Percentiles rank a stretch among this genome's conserved stretches.
phyloP scores from a whole-genome alignment of 2,329 filamentous ascomycete genomes.

The Triangularia verruculosa region DNA sequence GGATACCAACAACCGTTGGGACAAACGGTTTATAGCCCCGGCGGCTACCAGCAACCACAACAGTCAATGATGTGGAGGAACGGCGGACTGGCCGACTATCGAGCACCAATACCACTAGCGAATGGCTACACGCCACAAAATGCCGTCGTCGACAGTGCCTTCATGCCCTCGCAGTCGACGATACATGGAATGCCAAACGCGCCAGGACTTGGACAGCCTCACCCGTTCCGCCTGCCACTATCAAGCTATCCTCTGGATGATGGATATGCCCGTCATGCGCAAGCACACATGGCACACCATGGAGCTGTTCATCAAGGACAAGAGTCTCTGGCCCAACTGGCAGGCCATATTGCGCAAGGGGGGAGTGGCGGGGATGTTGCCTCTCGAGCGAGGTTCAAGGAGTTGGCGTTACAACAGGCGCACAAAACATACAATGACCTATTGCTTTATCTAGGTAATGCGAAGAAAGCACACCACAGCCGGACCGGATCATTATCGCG shows the following conservation, averaged over 20 bases:
- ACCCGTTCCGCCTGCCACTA: slow-evolving; percentile 28
- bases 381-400: slow-evolving; percentile 53
- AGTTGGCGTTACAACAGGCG: slow-evolving; percentile 67
- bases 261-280: slow-evolving; percentile 29
- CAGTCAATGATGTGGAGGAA: slow-evolving; percentile 40
- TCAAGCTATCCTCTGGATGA: slow-evolving; percentile 30
- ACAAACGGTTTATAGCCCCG: slow-evolving; percentile 41
- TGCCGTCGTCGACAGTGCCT: slow-evolving; percentile 33
- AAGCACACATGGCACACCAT: slow-evolving; percentile 26
- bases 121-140: slow-evolving; percentile 37
- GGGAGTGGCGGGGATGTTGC: slow-evolving; percentile 25
- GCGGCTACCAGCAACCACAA: slow-evolving; percentile 31
- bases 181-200: slow-evolving; percentile 26
- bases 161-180: slow-evolving; percentile 32
- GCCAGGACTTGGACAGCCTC: slow-evolving; percentile 27
- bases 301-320: slow-evolving; percentile 26
- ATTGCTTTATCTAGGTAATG: slow-evolving; percentile 60
- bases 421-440: slow-evolving; percentile 71
- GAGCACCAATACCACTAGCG: slow-evolving; percentile 33
- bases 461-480: slow-evolving; percentile 47
- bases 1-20: slow-evolving; percentile 38
- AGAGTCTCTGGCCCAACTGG: slow-evolving; percentile 25
- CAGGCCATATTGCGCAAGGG: slow-evolving; percentile 4
- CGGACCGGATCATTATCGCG: slow-evolving; percentile 39
- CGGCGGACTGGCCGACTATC: slow-evolving; percentile 33